Evolutionary conservation across 2,329 filamentous ascomycete genomes (phyloP).

Genomic region (Ophiosphaerella herpotricha): DNA sequence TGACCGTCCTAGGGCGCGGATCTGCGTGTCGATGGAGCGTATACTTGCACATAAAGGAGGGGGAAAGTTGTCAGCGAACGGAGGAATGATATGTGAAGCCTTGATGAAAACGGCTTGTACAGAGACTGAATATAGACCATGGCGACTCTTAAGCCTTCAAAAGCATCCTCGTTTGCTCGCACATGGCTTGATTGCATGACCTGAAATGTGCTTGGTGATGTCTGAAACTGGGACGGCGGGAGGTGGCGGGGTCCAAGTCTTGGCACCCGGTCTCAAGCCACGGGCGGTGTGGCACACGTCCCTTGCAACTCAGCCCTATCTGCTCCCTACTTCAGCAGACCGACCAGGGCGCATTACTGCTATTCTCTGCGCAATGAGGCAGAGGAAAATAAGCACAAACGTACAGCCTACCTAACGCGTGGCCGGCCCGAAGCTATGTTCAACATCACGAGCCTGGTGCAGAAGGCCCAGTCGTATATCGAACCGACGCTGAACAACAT

Average conservation of each 20-base stretch:
- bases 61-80: not conserved
- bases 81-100: no score
- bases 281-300: constrained; percentile 6
- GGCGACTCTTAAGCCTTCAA: no score
- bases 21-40: constrained; percentile 84
- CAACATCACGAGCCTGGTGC: constrained; percentile 78
- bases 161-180: no score
- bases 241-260: no score
- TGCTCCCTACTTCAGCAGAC: constrained; percentile 15
- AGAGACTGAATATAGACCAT: no score
- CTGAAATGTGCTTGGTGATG: no score
- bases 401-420: constrained; percentile 14
- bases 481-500: constrained; percentile 75
- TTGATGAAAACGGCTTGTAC: no score
- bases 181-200: no score
- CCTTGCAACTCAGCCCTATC: constrained; percentile 23
- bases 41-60: constrained; percentile 68
- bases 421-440: constrained; percentile 42
- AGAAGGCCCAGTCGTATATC: constrained; percentile 94
- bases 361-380: constrained; percentile 35
- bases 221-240: no score
- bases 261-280: no score
- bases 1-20: constrained; percentile 63
- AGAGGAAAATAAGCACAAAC: constrained; percentile 14
- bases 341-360: constrained; percentile 16